Conservation (phyloP, 768 basidiomycete genomes). For the Wakefieldia striispora region DNA sequence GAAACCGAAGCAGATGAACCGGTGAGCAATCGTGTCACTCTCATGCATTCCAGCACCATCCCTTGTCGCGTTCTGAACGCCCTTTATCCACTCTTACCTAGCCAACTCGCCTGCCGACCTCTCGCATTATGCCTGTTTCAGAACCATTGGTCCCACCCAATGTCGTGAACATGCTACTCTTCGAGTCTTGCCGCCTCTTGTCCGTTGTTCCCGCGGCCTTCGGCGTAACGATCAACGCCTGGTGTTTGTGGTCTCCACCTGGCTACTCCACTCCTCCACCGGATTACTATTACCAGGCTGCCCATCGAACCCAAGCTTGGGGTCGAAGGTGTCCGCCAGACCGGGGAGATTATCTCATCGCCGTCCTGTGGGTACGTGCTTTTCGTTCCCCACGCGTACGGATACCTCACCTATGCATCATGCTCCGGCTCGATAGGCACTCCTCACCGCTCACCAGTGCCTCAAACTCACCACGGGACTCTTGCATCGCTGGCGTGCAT, state of each 20-base stretch:
- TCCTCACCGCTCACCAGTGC: constrained; percentile 88
- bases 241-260: constrained; percentile 50
- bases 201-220: constrained; percentile 71
- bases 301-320: constrained; percentile 15
- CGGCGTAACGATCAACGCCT: constrained; percentile 63
- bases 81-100: constrained; percentile 22
- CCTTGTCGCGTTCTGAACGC: constrained; percentile 6
- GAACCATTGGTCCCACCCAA: constrained; percentile 49
- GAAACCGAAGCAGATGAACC: constrained; percentile 79
- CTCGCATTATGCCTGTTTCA: constrained; percentile 55
- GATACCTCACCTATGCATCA: neutral
- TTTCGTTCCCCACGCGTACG: constrained; percentile 1
- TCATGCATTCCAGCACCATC: neutral
- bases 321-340: constrained; percentile 42
- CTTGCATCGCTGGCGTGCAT: constrained; percentile 83
- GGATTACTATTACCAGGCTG: neutral
- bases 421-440: constrained; percentile 44
- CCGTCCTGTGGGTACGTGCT: constrained; percentile 65
- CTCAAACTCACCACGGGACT: constrained; percentile 86
- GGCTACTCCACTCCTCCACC: constrained; percentile 10
- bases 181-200: constrained; percentile 66
- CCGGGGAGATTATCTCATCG: constrained; percentile 63
- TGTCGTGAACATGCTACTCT: constrained; percentile 56
- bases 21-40: constrained; percentile 39
- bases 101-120: constrained; percentile 68